These are phyloP conservation scores for Capillidium rhysosporum DNA, from an alignment of 371 early-diverging fungal genomes.

Conservation along the genomic window DNA sequence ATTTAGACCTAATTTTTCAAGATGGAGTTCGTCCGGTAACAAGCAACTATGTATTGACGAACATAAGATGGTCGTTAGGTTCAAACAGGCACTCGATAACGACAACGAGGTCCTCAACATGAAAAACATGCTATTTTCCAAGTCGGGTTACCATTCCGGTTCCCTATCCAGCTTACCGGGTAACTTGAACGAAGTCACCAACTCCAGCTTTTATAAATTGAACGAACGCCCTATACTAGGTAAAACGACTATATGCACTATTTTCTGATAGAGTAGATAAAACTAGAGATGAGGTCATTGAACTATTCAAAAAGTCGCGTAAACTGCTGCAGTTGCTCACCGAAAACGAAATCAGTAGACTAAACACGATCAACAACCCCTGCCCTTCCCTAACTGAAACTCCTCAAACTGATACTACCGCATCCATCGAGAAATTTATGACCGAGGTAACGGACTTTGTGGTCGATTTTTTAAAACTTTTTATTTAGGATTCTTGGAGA, in stretches of 20 bases:
- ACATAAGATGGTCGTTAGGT: slow-evolving; percentile 40
- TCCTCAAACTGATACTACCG: slow-evolving; percentile 16
- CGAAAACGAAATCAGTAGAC: slow-evolving; percentile 67
- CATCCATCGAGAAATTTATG: slow-evolving; percentile 23
- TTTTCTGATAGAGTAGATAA: not conserved
- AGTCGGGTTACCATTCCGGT: not conserved
- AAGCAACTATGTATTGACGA: slow-evolving; percentile 38
- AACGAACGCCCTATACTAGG: not conserved
- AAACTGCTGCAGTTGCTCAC: slow-evolving; percentile 53
- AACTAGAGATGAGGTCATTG: slow-evolving; percentile 10
- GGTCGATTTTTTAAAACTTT: not conserved
- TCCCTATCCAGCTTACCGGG: not conserved
- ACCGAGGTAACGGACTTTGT: slow-evolving; percentile 17
- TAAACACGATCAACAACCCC: slow-evolving; percentile 67
- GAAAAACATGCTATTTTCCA: slow-evolving; percentile 22
- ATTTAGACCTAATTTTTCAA: slow-evolving; percentile 3
- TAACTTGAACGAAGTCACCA: not conserved
- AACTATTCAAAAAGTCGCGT: slow-evolving; percentile 18
- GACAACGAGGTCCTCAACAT: slow-evolving; percentile 35
- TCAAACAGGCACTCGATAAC: slow-evolving; percentile 36
- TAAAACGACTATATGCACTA: too few relatives aligned
- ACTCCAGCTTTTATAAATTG: not conserved
- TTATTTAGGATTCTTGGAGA: slow-evolving; percentile 47
- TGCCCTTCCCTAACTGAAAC: slow-evolving; percentile 24
- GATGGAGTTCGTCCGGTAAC: slow-evolving; percentile 48